A percentile compares a stretch with the other conserved stretches of the same genome.
Evolutionary conservation across 805 yeast species (phyloP).

Genomic region (Brettanomyces custersianus): DNA sequence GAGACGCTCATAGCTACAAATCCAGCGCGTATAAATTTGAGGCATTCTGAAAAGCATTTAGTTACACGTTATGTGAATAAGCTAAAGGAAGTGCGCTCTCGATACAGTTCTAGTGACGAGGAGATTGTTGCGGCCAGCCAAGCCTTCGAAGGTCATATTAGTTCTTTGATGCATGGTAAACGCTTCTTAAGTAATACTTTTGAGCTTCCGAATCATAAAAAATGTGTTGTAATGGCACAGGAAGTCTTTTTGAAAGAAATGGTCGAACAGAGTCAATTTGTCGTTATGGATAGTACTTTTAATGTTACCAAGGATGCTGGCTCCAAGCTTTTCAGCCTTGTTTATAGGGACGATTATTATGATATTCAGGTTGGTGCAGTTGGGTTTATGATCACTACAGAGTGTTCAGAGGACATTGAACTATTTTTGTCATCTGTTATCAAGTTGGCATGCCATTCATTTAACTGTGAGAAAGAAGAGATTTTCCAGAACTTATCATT

Average conservation of each 20-base stretch:
- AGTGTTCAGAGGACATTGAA: background rate
- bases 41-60: background rate
- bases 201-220: background rate
- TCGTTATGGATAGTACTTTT: background rate
- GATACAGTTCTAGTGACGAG: background rate
- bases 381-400: background rate
- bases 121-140: background rate
- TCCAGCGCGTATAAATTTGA: too few relatives aligned
- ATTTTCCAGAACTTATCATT: background rate
- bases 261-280: background rate
- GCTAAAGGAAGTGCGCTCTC: background rate
- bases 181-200: background rate
- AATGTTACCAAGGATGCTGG: background rate
- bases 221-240: background rate
- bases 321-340: background rate
- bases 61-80: background rate
- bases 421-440: background rate
- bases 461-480: background rate
- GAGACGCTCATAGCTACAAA: too few relatives aligned
- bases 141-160: background rate
- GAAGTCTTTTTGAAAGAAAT: background rate
- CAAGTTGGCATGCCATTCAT: background rate
- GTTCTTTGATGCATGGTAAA: too few relatives aligned
- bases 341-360: background rate
- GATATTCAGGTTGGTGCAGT: background rate